Base-by-base conservation (phyloP, 192 early-diverging fungal genomes). In the Mortierella hygrophila region DNA sequence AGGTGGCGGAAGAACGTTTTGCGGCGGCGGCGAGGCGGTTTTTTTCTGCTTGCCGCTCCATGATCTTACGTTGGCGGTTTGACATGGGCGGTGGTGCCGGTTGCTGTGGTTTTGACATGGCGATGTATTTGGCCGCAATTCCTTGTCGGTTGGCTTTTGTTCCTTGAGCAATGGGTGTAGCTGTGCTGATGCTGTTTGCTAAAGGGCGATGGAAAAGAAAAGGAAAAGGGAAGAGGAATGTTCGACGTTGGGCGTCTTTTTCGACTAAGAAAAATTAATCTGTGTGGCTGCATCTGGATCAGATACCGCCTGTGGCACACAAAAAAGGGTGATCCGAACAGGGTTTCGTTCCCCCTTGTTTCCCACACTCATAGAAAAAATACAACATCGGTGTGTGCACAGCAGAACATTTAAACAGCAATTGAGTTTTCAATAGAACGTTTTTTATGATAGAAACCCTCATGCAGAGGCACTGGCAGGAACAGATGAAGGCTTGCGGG, bases 41-140 rank as follows among this genome's bases (percentile, higher is more conserved):
- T 21, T 21, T 47, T 47, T 86, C 84, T 2, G 84, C 84, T 54
- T 86, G 79, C 2, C 79, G 79, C 72, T 86, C 84, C 75, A 71
- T 72, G 76, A 86, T 86, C 76, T 78, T 86, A 72, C 84, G 84
- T 44, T 86, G 84, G 60, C 84, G 84, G 81, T 86, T 86, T 63
- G 84, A 86, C 8, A 86, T 40, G 54, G 75, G 82, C 18, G 75
- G 82, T 8, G 79, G 72, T 29, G 9, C 8, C 1, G 55, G 9
- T 57, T 23, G n/a, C 5, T 57, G 55, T 26, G 55, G 55, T 57
- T 32, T 65, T 3, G 29, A 65, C 60, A 65, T 65, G n/a, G 60
- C 13, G 29, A 15, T 6, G 29, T 65, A 29, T 16, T 15, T 18
- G 49, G 18, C 3, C 11, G 29, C 0, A 13, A 29, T 4, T 57